phyloP scores from a whole-genome alignment of 345 rosid species.

The Theobroma cacao region DNA sequence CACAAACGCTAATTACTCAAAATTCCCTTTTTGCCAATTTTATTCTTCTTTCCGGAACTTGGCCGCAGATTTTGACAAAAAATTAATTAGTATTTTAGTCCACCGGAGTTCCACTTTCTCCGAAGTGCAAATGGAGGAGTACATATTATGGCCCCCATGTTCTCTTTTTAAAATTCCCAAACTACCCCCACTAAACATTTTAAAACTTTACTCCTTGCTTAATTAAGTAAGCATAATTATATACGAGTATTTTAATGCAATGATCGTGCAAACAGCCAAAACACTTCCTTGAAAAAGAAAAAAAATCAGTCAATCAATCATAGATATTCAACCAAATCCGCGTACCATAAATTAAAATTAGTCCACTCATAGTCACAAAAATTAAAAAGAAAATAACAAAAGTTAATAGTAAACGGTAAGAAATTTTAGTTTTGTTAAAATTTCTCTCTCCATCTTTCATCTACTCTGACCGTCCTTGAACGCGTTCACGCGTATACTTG shows the following conservation, averaged over 20 bases:
- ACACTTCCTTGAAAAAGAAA: not conserved
- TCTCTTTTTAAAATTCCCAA: not conserved
- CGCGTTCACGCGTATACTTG: slow-evolving; percentile 61
- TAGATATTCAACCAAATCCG: not conserved
- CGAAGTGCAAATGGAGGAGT: slow-evolving; percentile 7
- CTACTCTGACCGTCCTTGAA: slow-evolving; percentile 45
- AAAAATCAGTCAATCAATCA: not conserved
- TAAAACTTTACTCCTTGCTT: not conserved
- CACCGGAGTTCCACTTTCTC: slow-evolving; percentile 20
- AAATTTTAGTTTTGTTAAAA: not conserved
- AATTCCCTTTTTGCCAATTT: not conserved
- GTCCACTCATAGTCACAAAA: not conserved
- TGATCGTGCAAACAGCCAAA: not conserved
- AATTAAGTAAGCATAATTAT: not conserved
- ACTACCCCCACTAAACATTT: not conserved
- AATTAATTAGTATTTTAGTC: not conserved
- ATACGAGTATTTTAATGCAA: not conserved
- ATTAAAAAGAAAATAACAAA: not conserved
- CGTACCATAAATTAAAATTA: not conserved
- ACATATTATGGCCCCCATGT: slow-evolving; percentile 22
- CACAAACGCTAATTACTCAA: not conserved
- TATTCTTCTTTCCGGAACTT: not conserved
- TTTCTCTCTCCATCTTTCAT: not conserved
- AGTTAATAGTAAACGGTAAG: not conserved
- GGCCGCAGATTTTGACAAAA: not conserved